Evolutionary conservation across 2,329 filamentous ascomycete genomes (phyloP), one percentile per base, ranked within the genome.

Genomic region (Ceratocystiopsis brevicomis): DNA sequence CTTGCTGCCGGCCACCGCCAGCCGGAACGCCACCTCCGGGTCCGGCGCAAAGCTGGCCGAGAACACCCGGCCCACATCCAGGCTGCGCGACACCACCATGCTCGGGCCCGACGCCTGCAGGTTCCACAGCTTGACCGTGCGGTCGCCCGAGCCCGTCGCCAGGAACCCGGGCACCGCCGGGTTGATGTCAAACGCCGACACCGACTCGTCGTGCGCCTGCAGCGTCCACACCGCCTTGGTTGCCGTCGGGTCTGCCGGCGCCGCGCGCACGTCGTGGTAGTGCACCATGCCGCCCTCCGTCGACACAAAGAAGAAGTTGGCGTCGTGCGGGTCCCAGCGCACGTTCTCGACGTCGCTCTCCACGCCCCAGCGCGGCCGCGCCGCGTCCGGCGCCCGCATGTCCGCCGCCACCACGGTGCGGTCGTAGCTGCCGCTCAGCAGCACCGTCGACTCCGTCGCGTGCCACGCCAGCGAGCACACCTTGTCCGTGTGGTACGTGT

Each of bases 391-490:
- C 18, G 88, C 83, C 51, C 90, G 76, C 88, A 98, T 95, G 58
- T 98, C 90, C 3, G 85, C 82, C n/a, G 84, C 86, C 10, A 94
- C 84, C 11, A 94, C 72, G 3, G 87, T 96, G 50, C 86, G 78
- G 61, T 98, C 90, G 63, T 96, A 98, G 57, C 84, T 92, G 48
- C 90, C 90, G 54, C 81, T 93, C 47, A 98, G 71, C 19, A 98
- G 70, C 17, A 93, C 76, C 0, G 90, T 95, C 3, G 87, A 77
- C 59, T 95, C 83, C 38, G 70, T 73, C 0, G 82, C 73, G 65
- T 96, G 85, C 90, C 92, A 98, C 51, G 88, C 81, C 45, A 98
- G 66, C 18, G 88, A 85, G 70, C 87, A 98, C 51, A 96, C 87
- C 66, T 98, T 98, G 69, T 95, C 90, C 34, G 84, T 93, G 64